Percentiles rank a stretch among this genome's conserved stretches.
phyloP scores from a whole-genome alignment of 306 rosid genomes.

The Sophora flavescens region DNA sequence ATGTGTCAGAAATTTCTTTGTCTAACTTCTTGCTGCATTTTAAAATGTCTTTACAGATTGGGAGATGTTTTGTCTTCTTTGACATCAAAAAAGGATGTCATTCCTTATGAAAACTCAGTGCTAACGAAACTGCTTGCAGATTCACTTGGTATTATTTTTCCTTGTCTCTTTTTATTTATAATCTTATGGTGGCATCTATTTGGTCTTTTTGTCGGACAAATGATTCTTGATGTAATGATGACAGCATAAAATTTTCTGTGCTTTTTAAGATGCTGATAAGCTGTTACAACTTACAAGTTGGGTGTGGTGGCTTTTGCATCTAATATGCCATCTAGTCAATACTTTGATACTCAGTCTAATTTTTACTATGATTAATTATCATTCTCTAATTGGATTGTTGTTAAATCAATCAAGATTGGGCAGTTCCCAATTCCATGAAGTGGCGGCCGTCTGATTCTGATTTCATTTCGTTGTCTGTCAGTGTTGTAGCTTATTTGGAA shows the following conservation, averaged over 20 bases:
- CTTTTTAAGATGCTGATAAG: conserved; percentile 9
- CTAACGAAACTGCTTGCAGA: conserved; percentile 58
- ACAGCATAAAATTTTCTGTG: not conserved
- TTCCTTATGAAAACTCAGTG: conserved; percentile 60
- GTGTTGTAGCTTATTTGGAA: conserved; percentile 19
- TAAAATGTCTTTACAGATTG: conserved; percentile 52
- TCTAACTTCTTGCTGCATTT: conserved; percentile 29
- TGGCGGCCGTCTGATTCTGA: conserved; percentile 6
- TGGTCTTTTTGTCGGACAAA: conserved; percentile 18
- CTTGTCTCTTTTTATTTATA: conserved; percentile 41
- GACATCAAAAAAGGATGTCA: conserved; percentile 55
- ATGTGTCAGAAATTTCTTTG: conserved; percentile 2
- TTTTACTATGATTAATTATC: not conserved
- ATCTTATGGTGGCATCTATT: conserved; percentile 27
- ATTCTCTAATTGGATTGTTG: not conserved
- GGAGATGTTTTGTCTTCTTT: conserved; percentile 64
- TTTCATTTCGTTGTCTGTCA: not conserved
- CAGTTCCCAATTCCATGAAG: not conserved
- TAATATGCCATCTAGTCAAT: conserved; percentile 9
- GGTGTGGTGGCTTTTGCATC: conserved; percentile 9
- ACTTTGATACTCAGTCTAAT: not conserved
- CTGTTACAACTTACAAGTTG: conserved; percentile 4
- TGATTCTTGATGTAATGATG: conserved; percentile 14
- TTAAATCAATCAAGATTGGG: conserved; percentile 17
- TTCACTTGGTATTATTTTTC: conserved; percentile 55